Evolutionary conservation across 345 rosid genomes (phyloP).

Genomic region (Populus ilicifolia): DNA sequence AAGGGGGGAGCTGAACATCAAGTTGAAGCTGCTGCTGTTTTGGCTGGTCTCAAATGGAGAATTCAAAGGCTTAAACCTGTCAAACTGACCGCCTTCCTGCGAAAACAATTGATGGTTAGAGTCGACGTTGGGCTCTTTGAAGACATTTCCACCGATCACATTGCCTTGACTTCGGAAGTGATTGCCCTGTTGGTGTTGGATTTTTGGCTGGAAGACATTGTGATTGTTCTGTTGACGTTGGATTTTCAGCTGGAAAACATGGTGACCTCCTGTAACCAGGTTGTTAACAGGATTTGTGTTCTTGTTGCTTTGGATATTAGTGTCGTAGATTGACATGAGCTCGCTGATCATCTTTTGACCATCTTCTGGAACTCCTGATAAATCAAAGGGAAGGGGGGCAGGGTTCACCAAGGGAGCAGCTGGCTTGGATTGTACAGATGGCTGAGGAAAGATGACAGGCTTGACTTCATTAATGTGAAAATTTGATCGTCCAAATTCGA

Average conservation of each 20-base stretch:
- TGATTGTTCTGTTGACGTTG: conserved; percentile 36
- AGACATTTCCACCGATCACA: conserved; percentile 50
- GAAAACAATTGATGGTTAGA: conserved; percentile 43
- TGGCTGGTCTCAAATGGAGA: conserved; percentile 43
- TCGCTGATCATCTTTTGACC: conserved; percentile 85
- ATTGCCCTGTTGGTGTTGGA: conserved; percentile 58
- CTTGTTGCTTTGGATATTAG: conserved; percentile 53
- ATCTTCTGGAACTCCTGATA: conserved; percentile 87
- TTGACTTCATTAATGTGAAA: conserved; percentile 73
- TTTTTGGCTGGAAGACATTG: conserved; percentile 38
- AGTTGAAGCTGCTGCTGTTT: conserved; percentile 37
- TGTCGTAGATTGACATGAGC: conserved; percentile 77
- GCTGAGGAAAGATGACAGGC: conserved; percentile 59
- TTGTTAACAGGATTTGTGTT: conserved; percentile 24
- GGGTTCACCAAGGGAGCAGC: conserved; percentile 32
- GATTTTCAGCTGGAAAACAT: conserved; percentile 36
- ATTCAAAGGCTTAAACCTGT: conserved; percentile 40
- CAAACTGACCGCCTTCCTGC: conserved; percentile 47
- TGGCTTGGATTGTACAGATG: conserved; percentile 50
- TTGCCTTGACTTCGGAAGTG: conserved; percentile 43
- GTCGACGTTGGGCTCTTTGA: conserved; percentile 50
- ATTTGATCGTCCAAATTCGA: conserved; percentile 53
- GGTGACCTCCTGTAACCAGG: conserved; percentile 39
- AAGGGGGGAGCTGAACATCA: conserved; percentile 63
- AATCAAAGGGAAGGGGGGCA: conserved; percentile 45